These are phyloP conservation scores for Mallotus repandus DNA, from an alignment of 441 rosid species.

Conservation along the genomic window DNA sequence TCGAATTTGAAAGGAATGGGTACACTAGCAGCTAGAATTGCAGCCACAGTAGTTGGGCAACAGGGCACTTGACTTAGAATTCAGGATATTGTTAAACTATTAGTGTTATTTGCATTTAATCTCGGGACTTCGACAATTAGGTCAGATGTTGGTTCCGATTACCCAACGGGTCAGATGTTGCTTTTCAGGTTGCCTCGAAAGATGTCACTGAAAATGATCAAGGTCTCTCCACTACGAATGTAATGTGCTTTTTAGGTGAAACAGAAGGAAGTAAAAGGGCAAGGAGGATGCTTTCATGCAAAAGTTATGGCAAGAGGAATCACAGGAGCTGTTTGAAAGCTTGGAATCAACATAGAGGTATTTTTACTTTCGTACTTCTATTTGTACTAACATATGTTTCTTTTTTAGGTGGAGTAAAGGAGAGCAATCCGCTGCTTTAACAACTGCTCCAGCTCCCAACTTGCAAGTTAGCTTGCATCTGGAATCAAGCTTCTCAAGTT, in stretches of 20 bases:
- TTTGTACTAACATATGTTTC: too few relatives aligned
- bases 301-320: slow-evolving; percentile 86
- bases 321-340: slow-evolving; percentile 82
- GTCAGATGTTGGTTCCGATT: slow-evolving; percentile 60
- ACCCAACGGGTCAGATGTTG: too few relatives aligned
- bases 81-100: slow-evolving; percentile 63
- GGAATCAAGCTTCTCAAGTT: background rate
- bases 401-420: slow-evolving; percentile 52
- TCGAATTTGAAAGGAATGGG: slow-evolving; percentile 84
- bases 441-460: slow-evolving; percentile 62
- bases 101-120: slow-evolving; percentile 54
- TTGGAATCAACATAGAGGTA: slow-evolving; percentile 97
- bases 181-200: slow-evolving; percentile 46
- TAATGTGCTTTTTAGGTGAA: slow-evolving; percentile 78
- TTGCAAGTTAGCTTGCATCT: slow-evolving; percentile 40
- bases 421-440: slow-evolving; percentile 79
- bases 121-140: slow-evolving; percentile 34
- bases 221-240: slow-evolving; percentile 42
- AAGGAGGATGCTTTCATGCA: slow-evolving; percentile 88
- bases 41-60: slow-evolving; percentile 84
- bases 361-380: too few relatives aligned
- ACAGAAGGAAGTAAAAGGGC: slow-evolving; percentile 80
- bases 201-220: slow-evolving; percentile 58
- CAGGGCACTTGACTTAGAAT: slow-evolving; percentile 90
- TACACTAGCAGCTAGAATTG: slow-evolving; percentile 76